These are phyloP conservation scores for Aspergillus fijiensis DNA, from an alignment of 2,329 filamentous ascomycete species.

Conservation along the genomic window DNA sequence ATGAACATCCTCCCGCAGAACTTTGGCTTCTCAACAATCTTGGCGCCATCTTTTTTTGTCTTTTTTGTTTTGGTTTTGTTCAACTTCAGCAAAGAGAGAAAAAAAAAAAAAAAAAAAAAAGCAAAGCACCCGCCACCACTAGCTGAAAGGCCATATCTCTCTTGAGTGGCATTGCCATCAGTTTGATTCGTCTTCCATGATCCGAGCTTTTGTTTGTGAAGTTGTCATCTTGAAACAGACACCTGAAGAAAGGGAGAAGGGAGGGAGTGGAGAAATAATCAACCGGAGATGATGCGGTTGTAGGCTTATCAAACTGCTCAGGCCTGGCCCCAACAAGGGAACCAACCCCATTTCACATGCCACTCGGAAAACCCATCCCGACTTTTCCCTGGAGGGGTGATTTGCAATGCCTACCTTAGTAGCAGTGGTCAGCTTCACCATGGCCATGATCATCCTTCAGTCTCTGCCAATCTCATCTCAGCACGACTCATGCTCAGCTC, in stretches of 20 bases:
- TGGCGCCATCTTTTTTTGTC: conserved; percentile 4
- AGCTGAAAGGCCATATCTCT: background rate
- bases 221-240: no score
- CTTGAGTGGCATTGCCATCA: background rate
- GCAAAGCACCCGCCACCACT: background rate
- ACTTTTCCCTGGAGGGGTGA: no score
- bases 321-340: background rate
- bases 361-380: background rate
- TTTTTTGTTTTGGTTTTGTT: background rate
- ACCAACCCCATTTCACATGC: background rate
- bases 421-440: background rate
- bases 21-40: conserved; percentile 19
- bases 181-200: background rate
- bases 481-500: background rate
- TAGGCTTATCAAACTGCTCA: background rate
- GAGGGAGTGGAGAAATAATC: background rate
- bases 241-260: no score
- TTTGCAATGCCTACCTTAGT: no score
- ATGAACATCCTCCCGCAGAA: background rate
- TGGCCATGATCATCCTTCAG: background rate
- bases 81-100: background rate
- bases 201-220: no score
- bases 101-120: background rate
- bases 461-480: background rate
- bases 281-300: background rate